phyloP scores from a whole-genome alignment of 148 eudicot species.

The Chenopodium suecicum region DNA sequence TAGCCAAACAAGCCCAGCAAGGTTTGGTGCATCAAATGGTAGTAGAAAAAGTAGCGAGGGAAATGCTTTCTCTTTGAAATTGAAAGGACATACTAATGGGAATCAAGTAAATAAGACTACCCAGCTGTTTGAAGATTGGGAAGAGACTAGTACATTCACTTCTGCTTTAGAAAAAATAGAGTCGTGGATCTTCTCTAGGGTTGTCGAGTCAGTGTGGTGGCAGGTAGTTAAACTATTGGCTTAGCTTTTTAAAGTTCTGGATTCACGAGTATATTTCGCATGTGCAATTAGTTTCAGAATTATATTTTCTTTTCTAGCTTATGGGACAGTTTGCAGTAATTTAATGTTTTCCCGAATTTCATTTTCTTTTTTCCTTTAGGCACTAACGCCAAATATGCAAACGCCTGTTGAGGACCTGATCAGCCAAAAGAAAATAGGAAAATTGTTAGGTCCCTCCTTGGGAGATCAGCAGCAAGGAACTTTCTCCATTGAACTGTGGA shows the following conservation, averaged over 20 bases:
- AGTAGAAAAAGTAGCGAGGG: conserved; percentile 28
- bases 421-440: conserved; percentile 41
- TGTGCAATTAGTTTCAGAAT: background rate
- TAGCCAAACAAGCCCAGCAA: conserved; percentile 41
- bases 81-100: conserved; percentile 39
- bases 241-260: background rate
- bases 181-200: conserved; percentile 81
- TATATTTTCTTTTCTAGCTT: background rate
- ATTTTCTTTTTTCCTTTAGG: conserved; percentile 41
- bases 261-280: background rate
- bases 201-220: conserved; percentile 94
- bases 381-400: conserved; percentile 82
- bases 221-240: conserved; percentile 50
- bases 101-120: conserved; percentile 40
- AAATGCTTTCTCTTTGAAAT: conserved; percentile 37
- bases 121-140: conserved; percentile 73
- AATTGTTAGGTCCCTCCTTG: conserved; percentile 55
- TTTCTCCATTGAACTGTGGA: conserved; percentile 73
- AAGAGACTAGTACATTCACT: conserved; percentile 76
- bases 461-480: conserved; percentile 74
- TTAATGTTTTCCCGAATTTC: background rate
- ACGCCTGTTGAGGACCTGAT: conserved; percentile 53
- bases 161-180: conserved; percentile 76
- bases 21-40: conserved; percentile 37
- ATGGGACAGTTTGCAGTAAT: background rate